phyloP scores from a whole-genome alignment of 2,329 filamentous ascomycete genomes.

The Monilinia laxa region DNA sequence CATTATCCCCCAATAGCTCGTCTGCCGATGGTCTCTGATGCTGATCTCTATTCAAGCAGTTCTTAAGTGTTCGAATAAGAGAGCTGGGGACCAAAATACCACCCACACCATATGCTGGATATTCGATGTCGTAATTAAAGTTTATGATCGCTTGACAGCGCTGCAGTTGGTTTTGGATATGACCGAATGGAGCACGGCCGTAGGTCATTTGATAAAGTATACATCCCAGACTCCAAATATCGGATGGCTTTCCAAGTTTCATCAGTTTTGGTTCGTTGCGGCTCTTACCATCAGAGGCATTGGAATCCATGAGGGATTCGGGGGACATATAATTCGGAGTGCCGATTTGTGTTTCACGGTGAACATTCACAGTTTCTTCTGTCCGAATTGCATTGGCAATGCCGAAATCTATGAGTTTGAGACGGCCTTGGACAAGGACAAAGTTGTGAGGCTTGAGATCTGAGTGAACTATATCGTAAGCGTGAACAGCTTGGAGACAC shows the following conservation, averaged over 20 bases:
- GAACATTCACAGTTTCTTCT: slow-evolving; percentile 95
- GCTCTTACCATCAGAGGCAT: slow-evolving; percentile 51
- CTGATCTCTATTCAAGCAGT: slow-evolving; percentile 62
- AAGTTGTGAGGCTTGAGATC: slow-evolving; percentile 98
- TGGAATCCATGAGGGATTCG: slow-evolving; percentile 86
- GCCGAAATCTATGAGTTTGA: slow-evolving; percentile 98
- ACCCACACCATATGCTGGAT: slow-evolving; percentile 67
- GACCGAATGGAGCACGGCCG: slow-evolving; percentile 90
- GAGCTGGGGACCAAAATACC: slow-evolving; percentile 58
- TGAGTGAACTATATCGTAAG: slow-evolving; percentile 89
- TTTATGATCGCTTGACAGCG: slow-evolving; percentile 86
- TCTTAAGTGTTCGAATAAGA: slow-evolving; percentile 60
- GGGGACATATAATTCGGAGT: slow-evolving; percentile 99
- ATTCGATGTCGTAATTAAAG: slow-evolving; percentile 71
- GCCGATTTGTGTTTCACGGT: slow-evolving; percentile 91
- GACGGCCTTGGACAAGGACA: slow-evolving; percentile 80
- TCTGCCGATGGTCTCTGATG: slow-evolving; percentile 62
- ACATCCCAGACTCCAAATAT: slow-evolving; percentile 94
- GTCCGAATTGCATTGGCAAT: slow-evolving; percentile 96
- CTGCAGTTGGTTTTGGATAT: slow-evolving; percentile 83
- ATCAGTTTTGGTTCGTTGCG: slow-evolving; percentile 66
- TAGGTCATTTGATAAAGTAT: slow-evolving; percentile 99
- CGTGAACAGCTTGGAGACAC: slow-evolving; percentile 86
- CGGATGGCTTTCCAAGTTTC: slow-evolving; percentile 93
- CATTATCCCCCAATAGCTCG: slow-evolving; percentile 57